phyloP scores from a whole-genome alignment of 169 alveolate species.

The Cryptosporidium bovis region DNA sequence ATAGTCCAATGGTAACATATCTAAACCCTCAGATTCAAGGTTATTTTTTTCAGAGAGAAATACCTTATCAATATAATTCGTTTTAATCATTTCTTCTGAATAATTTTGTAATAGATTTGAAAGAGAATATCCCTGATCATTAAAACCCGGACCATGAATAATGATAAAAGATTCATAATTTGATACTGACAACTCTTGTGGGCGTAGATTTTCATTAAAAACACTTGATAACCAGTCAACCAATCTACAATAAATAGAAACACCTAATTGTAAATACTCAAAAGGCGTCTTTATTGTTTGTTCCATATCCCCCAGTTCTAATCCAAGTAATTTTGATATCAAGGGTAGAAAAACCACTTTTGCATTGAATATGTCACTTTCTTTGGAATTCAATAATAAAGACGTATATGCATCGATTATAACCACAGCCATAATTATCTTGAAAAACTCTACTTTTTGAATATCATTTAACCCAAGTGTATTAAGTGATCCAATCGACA shows the following conservation, averaged over 20 bases:
- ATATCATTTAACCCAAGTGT: slow-evolving; percentile 52
- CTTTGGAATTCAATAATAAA: slow-evolving; percentile 15
- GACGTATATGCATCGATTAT: slow-evolving; percentile 42
- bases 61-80: slow-evolving; percentile 14
- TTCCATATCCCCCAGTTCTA: slow-evolving; percentile 22
- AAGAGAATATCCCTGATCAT: slow-evolving; percentile 41
- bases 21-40: slow-evolving; percentile 50
- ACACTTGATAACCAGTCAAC: slow-evolving; percentile 16
- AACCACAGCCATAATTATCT: slow-evolving; percentile 33
- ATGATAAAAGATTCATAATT: slow-evolving; percentile 9
- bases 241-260: slow-evolving; percentile 42
- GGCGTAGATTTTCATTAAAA: slow-evolving; percentile 50
- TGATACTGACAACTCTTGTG: not conserved
- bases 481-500: slow-evolving; percentile 52
- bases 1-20: slow-evolving; percentile 27
- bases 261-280: slow-evolving; percentile 45
- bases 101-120: slow-evolving; percentile 66
- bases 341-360: slow-evolving; percentile 51
- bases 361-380: not conserved
- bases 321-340: slow-evolving; percentile 42
- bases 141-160: slow-evolving; percentile 67
- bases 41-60: slow-evolving; percentile 36
- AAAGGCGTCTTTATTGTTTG: not conserved
- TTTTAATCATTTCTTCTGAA: slow-evolving; percentile 52
- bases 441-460: slow-evolving; percentile 63